Conservation (phyloP, 208 protist species). For the Wallacemonas sp. region DNA sequence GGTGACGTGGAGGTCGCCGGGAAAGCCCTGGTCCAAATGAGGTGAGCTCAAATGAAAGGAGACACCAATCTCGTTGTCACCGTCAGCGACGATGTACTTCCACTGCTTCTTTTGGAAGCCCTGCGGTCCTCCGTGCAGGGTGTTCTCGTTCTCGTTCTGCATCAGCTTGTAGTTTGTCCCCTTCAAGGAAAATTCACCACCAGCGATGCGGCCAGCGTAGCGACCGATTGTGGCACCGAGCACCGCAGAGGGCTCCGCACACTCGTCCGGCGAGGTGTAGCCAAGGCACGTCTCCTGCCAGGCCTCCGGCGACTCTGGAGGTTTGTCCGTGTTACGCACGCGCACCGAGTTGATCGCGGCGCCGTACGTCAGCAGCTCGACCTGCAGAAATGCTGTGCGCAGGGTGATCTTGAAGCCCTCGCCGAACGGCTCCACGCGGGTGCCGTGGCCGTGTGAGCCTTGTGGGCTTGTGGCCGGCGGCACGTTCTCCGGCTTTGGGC, state of each 20-base stretch:
- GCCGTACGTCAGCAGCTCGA: conserved; percentile 65
- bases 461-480: conserved; percentile 8
- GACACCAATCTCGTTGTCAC: conserved; percentile 67
- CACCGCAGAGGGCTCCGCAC: conserved; percentile 19
- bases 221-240: conserved; percentile 48
- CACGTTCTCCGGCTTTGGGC: conserved; percentile 10
- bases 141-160: conserved; percentile 61
- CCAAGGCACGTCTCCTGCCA: conserved; percentile 65
- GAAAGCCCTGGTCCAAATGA: conserved; percentile 81
- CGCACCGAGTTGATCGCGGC: conserved; percentile 67
- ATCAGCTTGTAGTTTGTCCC: conserved; percentile 50
- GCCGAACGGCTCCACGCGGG: conserved; percentile 59
- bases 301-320: conserved; percentile 17
- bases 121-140: conserved; percentile 68
- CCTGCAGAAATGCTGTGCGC: conserved; percentile 41
- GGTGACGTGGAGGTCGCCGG: conserved; percentile 68
- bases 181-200: conserved; percentile 51
- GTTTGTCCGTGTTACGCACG: conserved; percentile 41
- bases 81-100: conserved; percentile 73
- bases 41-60: conserved; percentile 69
- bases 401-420: conserved; percentile 55
- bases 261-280: conserved; percentile 44
- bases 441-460: conserved; percentile 10
- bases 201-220: conserved; percentile 65
- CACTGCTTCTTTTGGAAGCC: conserved; percentile 66